phyloP scores from a whole-genome alignment of 2,329 filamentous ascomycete genomes.

The Daldinia eschscholtzii region DNA sequence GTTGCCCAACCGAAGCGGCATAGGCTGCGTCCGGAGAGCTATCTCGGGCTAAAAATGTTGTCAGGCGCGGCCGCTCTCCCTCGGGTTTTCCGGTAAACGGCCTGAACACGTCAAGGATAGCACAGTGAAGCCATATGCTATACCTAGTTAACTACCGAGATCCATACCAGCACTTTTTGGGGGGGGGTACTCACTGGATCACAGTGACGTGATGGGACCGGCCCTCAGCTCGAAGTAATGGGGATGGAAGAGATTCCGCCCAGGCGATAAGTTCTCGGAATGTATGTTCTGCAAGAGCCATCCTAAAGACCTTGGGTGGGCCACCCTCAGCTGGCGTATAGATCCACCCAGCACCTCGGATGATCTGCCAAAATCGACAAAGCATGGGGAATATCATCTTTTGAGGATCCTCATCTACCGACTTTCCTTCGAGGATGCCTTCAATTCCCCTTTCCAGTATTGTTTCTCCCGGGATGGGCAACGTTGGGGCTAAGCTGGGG shows the following conservation, averaged over 20 bases:
- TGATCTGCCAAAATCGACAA: conserved; percentile 56
- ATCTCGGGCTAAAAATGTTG: conserved; percentile 51
- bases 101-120: conserved; percentile 55
- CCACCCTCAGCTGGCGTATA: conserved; percentile 47
- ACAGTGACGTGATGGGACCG: conserved; percentile 54
- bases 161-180: neutral
- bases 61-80: conserved; percentile 32
- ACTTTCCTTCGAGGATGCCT: conserved; percentile 22
- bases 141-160: neutral
- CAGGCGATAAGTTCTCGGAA: conserved; percentile 57
- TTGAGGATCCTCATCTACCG: neutral
- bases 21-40: conserved; percentile 52
- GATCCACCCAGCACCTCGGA: conserved; percentile 50
- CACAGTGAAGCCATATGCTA: conserved; percentile 58
- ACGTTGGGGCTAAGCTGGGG: conserved; percentile 42
- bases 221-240: conserved; percentile 46
- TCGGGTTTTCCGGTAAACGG: conserved; percentile 44
- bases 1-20: conserved; percentile 54
- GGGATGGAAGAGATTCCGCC: conserved; percentile 51
- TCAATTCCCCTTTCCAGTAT: neutral
- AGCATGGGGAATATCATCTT: conserved; percentile 51
- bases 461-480: conserved; percentile 43
- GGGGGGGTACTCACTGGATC: conserved; percentile 52
- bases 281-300: conserved; percentile 54
- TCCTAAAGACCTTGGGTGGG: conserved; percentile 30